Evolutionary conservation across 768 basidiomycete species (phyloP).

Genomic region (Leccinum disarticulatum): DNA sequence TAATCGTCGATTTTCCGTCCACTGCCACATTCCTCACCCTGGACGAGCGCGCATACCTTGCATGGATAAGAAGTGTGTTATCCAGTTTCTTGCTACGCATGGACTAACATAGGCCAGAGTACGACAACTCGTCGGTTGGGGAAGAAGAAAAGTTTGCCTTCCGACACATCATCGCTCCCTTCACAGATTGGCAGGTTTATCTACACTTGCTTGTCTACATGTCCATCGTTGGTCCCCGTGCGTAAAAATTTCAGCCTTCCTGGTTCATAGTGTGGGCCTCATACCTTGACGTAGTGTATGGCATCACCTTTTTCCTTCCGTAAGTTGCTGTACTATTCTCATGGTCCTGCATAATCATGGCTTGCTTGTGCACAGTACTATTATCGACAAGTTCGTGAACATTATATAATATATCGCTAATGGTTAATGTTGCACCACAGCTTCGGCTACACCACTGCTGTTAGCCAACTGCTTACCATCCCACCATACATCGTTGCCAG

Average conservation of each 20-base stretch:
- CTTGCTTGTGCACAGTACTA: neutral
- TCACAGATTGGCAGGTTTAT: conserved; percentile 63
- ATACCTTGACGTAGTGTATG: conserved; percentile 47
- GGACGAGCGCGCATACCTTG: conserved; percentile 18
- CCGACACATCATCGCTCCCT: conserved; percentile 51
- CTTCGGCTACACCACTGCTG: conserved; percentile 56
- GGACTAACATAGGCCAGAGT: conserved; percentile 49
- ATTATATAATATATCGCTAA: neutral
- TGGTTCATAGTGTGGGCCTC: neutral
- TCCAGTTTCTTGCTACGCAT: conserved; percentile 39
- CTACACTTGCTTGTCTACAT: conserved; percentile 30
- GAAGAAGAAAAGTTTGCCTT: conserved; percentile 56
- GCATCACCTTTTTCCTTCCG: conserved; percentile 71
- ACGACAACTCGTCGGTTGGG: conserved; percentile 21
- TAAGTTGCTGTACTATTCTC: conserved; percentile 35
- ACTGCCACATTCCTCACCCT: conserved; percentile 18
- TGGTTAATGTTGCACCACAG: conserved; percentile 30
- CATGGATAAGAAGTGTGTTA: conserved; percentile 19
- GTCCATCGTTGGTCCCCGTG: conserved; percentile 58
- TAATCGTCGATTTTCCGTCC: conserved; percentile 53
- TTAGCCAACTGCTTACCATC: conserved; percentile 65
- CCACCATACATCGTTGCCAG: conserved; percentile 67
- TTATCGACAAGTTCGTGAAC: neutral
- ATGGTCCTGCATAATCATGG: neutral
- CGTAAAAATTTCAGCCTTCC: conserved; percentile 25